Evolutionary conservation across 2,329 filamentous ascomycete species (phyloP).

Genomic region (Trichoderma cornu-damae): DNA sequence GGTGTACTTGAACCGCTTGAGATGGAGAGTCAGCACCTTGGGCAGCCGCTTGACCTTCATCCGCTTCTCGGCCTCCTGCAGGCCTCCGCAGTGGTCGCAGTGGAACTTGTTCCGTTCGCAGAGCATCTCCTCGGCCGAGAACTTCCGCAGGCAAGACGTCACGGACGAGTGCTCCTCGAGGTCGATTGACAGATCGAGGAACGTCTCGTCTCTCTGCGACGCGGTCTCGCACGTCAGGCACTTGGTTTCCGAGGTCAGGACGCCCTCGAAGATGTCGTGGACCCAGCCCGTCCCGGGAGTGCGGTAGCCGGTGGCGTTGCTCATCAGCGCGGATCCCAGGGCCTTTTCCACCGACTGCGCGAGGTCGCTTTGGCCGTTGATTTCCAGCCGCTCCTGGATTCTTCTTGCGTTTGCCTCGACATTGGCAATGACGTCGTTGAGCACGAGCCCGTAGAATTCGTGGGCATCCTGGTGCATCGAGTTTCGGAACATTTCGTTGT

Average conservation of each 20-base stretch:
- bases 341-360: slow-evolving; percentile 47
- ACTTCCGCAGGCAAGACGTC: slow-evolving; percentile 89
- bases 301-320: slow-evolving; percentile 41
- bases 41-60: slow-evolving; percentile 98
- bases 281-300: slow-evolving; percentile 78
- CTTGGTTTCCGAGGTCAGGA: slow-evolving; percentile 90
- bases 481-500: slow-evolving; percentile 96
- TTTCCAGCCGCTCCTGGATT: slow-evolving; percentile 47
- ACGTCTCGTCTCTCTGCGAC: slow-evolving; percentile 91
- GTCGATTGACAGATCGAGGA: slow-evolving; percentile 93
- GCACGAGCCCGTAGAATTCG: slow-evolving; percentile 87
- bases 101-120: slow-evolving; percentile 99
- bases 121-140: slow-evolving; percentile 97
- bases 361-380: slow-evolving; percentile 39
- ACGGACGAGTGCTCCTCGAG: slow-evolving; percentile 93
- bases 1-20: slow-evolving; percentile 98
- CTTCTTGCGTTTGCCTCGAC: slow-evolving; percentile 81
- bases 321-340: slow-evolving; percentile 32
- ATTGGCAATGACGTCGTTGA: slow-evolving; percentile 95
- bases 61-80: slow-evolving; percentile 96
- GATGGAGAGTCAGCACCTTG: slow-evolving; percentile 82
- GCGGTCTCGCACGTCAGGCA: slow-evolving; percentile 95
- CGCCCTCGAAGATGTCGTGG: slow-evolving; percentile 93
- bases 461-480: slow-evolving; percentile 98
- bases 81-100: slow-evolving; percentile 91